Percentiles rank a stretch among this genome's conserved stretches.
These are phyloP conservation scores for Digitaria exilis DNA, from an alignment of 202 grass and related monocot species.

Conservation along the genomic window DNA sequence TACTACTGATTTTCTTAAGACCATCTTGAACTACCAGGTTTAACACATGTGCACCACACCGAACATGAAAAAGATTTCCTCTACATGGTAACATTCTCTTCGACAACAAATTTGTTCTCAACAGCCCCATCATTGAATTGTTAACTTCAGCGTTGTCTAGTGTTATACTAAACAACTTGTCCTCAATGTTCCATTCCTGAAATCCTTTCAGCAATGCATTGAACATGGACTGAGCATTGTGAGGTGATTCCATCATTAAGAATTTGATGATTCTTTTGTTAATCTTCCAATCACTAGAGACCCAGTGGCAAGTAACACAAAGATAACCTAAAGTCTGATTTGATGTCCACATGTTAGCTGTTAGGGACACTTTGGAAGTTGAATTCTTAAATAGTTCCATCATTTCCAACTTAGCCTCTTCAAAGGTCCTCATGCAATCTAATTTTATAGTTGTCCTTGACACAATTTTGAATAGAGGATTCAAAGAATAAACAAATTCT, in stretches of 20 bases:
- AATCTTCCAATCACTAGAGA: background rate
- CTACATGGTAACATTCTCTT: background rate
- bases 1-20: background rate
- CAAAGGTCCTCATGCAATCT: background rate
- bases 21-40: background rate
- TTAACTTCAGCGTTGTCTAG: conserved; percentile 2
- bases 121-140: background rate
- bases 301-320: background rate
- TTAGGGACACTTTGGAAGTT: background rate
- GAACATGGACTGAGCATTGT: background rate
- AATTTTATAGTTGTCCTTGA: background rate
- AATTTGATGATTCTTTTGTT: background rate
- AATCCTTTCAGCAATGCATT: background rate
- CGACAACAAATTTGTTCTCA: background rate
- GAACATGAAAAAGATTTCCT: background rate
- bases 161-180: conserved; percentile 6
- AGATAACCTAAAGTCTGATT: background rate
- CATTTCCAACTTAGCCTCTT: background rate
- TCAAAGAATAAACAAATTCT: background rate
- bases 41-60: background rate
- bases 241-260: background rate
- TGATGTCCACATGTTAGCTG: background rate
- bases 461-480: background rate
- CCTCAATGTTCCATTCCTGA: background rate
- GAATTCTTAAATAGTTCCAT: background rate